A percentile compares a stretch with the other conserved stretches of the same genome.
These are phyloP conservation scores for Chloropicon primus DNA, from an alignment of 139 green algal species.

Conservation along the genomic window DNA sequence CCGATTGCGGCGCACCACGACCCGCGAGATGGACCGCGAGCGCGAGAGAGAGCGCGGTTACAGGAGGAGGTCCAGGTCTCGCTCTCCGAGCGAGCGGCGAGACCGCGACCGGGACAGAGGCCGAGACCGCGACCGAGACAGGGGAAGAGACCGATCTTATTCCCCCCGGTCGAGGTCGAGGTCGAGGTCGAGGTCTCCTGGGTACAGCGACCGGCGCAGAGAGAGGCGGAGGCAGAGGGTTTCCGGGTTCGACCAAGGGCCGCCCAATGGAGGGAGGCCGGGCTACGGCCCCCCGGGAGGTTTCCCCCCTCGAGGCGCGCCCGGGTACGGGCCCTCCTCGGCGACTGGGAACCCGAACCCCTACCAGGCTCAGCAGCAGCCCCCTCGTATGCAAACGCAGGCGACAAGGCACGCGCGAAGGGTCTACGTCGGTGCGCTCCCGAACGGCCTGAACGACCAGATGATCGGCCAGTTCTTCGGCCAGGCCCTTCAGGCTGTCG, in stretches of 20 bases:
- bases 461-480: conserved; percentile 9
- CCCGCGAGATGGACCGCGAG: conserved; percentile 1
- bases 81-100: conserved; percentile 3
- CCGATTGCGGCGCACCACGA: no score
- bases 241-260: conserved; percentile 7
- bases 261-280: not conserved
- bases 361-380: not conserved
- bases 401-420: conserved; percentile 80
- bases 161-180: not conserved
- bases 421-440: conserved; percentile 92
- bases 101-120: conserved; percentile 2
- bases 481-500: conserved; percentile 78
- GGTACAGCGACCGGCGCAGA: conserved; percentile 2
- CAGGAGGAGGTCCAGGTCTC: conserved; percentile 8
- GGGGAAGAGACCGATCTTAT: conserved; percentile 7
- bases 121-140: conserved; percentile 11
- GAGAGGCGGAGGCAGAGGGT: not conserved
- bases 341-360: not conserved
- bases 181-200: conserved; percentile 5
- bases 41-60: not conserved
- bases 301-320: not conserved
- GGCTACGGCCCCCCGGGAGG: not conserved
- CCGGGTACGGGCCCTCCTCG: not conserved
- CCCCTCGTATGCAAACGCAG: conserved; percentile 26
- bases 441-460: conserved; percentile 62